Percentiles rank a stretch among this genome's conserved stretches.
These are phyloP conservation scores for Oenanthe sinensis DNA, from an alignment of 129 eudicot genomes.

Conservation along the genomic window DNA sequence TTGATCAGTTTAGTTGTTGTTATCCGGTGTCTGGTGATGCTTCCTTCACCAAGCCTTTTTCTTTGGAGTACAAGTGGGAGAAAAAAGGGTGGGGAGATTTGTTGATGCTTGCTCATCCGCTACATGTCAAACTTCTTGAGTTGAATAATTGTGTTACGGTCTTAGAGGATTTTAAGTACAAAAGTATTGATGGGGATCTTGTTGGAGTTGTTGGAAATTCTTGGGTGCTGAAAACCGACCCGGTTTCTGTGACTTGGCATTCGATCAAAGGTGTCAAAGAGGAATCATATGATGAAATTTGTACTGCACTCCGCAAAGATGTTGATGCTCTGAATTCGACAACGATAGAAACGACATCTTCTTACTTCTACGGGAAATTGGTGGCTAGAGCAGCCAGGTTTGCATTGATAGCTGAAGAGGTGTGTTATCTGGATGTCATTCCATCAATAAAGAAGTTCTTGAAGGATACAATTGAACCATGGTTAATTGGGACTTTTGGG, in stretches of 20 bases:
- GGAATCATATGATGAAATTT: constrained; percentile 42
- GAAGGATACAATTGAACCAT: constrained; percentile 81
- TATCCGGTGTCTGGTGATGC: constrained; percentile 72
- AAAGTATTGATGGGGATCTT: constrained; percentile 76
- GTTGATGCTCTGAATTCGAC: constrained; percentile 49
- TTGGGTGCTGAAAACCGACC: constrained; percentile 68
- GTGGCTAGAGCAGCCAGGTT: constrained; percentile 85
- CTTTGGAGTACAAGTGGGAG: constrained; percentile 75
- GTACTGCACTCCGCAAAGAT: constrained; percentile 49
- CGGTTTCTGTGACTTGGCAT: constrained; percentile 89
- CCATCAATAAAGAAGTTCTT: constrained; percentile 56
- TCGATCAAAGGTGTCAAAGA: constrained; percentile 57
- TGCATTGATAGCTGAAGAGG: constrained; percentile 84
- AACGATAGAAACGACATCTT: constrained; percentile 49
- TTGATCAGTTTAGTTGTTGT: constrained; percentile 75
- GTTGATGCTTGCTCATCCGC: constrained; percentile 80
- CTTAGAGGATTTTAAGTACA: constrained; percentile 54
- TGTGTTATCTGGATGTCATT: constrained; percentile 50
- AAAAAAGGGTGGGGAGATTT: constrained; percentile 72
- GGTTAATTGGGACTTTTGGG: constrained; percentile 73
- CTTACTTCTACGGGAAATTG: constrained; percentile 81
- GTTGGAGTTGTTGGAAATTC: constrained; percentile 89
- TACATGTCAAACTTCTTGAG: constrained; percentile 47
- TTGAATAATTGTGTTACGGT: constrained; percentile 27
- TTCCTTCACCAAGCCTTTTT: constrained; percentile 42